phyloP scores from a whole-genome alignment of 148 eudicot genomes.

The Chenopodium berlandieri region DNA sequence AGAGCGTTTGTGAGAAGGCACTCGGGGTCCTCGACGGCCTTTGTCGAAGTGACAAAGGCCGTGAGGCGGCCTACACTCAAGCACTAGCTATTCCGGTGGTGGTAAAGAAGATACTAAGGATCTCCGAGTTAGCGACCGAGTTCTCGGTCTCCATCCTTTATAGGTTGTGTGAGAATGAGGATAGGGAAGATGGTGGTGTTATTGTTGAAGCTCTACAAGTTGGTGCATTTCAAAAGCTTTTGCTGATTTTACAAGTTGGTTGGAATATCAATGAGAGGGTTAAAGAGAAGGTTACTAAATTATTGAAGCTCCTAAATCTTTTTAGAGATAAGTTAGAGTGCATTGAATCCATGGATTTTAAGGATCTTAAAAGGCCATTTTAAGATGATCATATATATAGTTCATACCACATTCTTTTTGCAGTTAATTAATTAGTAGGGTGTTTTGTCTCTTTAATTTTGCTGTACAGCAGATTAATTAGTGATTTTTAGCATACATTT shows the following conservation, averaged over 20 bases:
- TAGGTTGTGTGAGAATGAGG: conserved; percentile 48
- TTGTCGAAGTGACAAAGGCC: conserved; percentile 38
- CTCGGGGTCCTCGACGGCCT: conserved; percentile 57
- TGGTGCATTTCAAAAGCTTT: conserved; percentile 81
- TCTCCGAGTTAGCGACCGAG: conserved; percentile 69
- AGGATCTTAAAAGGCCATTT: conserved; percentile 62
- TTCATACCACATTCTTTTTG: not conserved
- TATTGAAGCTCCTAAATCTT: conserved; percentile 58
- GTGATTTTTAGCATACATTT: conserved; percentile 16
- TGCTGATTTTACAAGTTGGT: conserved; percentile 71
- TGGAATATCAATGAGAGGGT: conserved; percentile 41
- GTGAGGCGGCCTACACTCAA: conserved; percentile 34
- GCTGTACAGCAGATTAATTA: conserved; percentile 18
- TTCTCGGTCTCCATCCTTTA: conserved; percentile 59
- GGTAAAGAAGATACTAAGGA: conserved; percentile 68
- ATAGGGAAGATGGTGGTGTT: conserved; percentile 39
- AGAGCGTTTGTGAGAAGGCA: conserved; percentile 55
- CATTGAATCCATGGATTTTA: conserved; percentile 71
- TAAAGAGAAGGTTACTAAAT: conserved; percentile 61
- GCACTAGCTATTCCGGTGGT: conserved; percentile 58
- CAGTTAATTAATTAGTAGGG: not conserved
- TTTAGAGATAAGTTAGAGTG: conserved; percentile 57
- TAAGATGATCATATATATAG: conserved; percentile 13
- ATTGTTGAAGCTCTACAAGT: conserved; percentile 64
- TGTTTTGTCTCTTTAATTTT: not conserved